A percentile compares a stretch with the other conserved stretches of the same genome.
phyloP scores from a whole-genome alignment of 306 rosid species.

The Abrus pulchellus region DNA sequence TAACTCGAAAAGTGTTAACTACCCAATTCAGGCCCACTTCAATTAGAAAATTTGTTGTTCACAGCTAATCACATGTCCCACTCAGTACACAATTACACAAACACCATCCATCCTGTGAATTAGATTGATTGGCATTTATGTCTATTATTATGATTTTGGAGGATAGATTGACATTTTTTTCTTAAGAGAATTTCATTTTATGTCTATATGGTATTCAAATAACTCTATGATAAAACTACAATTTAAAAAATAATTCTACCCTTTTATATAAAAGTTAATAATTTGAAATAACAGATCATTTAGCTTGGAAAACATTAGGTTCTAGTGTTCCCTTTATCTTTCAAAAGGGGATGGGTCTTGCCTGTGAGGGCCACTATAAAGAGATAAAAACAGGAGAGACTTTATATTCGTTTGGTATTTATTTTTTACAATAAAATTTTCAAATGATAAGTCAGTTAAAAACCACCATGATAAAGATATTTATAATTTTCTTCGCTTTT shows the following conservation, averaged over 20 bases:
- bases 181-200: background rate
- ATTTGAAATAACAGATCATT: background rate
- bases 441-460: background rate
- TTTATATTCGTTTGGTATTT: background rate
- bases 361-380: background rate
- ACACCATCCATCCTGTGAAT: background rate
- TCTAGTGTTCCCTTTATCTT: background rate
- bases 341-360: background rate
- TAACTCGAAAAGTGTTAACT: conserved; percentile 23
- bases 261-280: background rate
- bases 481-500: too few relatives aligned
- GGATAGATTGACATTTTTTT: background rate
- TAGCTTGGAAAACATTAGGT: background rate
- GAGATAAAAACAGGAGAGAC: background rate
- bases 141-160: background rate
- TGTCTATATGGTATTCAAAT: background rate
- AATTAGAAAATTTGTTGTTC: conserved; percentile 33
- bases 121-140: conserved; percentile 13
- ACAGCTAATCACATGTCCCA: conserved; percentile 49
- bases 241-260: background rate
- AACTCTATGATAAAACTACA: background rate
- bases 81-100: conserved; percentile 20
- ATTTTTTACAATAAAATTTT: background rate
- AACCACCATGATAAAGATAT: background rate
- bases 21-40: conserved; percentile 42